Evolutionary conservation across 2,329 filamentous ascomycete species (phyloP), one percentile per base, ranked within the genome.

Genomic region (Ascosphaera aggregata): DNA sequence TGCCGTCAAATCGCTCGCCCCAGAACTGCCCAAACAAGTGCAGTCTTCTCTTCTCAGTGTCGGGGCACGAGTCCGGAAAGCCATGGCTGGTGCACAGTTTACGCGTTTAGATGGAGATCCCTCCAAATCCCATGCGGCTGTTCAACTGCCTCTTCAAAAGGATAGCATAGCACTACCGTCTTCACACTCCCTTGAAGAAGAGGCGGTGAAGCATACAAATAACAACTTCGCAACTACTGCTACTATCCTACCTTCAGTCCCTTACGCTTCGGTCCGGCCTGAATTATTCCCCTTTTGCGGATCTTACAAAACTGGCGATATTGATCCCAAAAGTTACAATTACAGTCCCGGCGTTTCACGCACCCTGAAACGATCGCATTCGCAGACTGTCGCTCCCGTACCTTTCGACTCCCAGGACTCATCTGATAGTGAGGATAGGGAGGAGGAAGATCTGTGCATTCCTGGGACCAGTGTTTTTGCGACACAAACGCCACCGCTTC

Each of bases 41-140:
- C 81, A 93, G 57, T 68, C 84, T 27, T 79, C 79, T 44, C 73
- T 95, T n/a, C 65, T 94, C 34, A 80, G 69, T 49, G 86, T 95
- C 45, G 86, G 86, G 49, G 94, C 94, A 84, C 76, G 86, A 18
- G 69, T 95, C 38, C 78, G 86, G 53, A 95, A 95, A 61, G 80
- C 80, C 9, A 79, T 95, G 5, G 78, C 82, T 1, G 85, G 94
- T 54, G 86, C 86, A 43, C 94, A 94, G 67, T 91, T 92, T 62
- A 92, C 80, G 20, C 39, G 46, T 43, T 34, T 48, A 50, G 45
- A 57, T 48, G 49, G 45, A 37, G 43, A 42, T 41, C 20, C 15
- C 11, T 5, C n/a, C 20, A 34, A 13, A 17, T 16, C 22, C 9
- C 16, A 31, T 9, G 9, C 39, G 9, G 18, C 2, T 7, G 27